Conservation (phyloP, 176 grass and related monocot species). For the Eleusine coracana region DNA sequence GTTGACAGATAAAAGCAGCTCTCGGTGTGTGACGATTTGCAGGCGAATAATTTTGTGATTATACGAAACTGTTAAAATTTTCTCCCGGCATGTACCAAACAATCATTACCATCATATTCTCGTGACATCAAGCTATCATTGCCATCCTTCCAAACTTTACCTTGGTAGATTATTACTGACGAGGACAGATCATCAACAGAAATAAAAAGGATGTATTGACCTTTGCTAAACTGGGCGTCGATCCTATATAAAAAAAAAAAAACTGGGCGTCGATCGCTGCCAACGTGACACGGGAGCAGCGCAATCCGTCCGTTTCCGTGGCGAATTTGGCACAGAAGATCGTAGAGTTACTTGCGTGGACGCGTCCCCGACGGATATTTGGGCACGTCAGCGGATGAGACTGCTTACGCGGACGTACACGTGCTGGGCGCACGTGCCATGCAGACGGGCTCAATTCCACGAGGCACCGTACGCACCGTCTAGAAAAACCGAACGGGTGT, state of each 20-base stretch:
- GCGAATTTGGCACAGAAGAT: constrained; percentile 18
- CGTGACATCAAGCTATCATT: not conserved
- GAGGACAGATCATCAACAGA: not conserved
- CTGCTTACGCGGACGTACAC: not conserved
- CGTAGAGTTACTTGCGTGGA: constrained; percentile 19
- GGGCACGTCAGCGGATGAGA: constrained; percentile 42
- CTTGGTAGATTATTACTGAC: not conserved
- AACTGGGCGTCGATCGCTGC: not conserved
- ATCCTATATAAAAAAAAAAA: too few relatives aligned
- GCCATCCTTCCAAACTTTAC: not conserved
- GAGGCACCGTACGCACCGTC: not conserved
- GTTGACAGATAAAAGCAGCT: not conserved
- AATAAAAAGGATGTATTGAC: not conserved
- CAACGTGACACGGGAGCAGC: not conserved
- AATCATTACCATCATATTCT: not conserved
- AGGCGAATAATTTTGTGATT: not conserved
- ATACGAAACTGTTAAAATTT: not conserved
- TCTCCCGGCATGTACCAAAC: not conserved
- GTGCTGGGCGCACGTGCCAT: constrained; percentile 14
- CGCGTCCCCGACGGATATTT: not conserved
- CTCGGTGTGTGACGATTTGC: not conserved
- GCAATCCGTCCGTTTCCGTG: not conserved
- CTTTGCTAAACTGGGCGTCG: not conserved
- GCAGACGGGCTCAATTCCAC: not conserved
- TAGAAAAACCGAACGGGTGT: not conserved